phyloP scores from a whole-genome alignment of 106 monocot genomes.

The Platanthera zijinensis region DNA sequence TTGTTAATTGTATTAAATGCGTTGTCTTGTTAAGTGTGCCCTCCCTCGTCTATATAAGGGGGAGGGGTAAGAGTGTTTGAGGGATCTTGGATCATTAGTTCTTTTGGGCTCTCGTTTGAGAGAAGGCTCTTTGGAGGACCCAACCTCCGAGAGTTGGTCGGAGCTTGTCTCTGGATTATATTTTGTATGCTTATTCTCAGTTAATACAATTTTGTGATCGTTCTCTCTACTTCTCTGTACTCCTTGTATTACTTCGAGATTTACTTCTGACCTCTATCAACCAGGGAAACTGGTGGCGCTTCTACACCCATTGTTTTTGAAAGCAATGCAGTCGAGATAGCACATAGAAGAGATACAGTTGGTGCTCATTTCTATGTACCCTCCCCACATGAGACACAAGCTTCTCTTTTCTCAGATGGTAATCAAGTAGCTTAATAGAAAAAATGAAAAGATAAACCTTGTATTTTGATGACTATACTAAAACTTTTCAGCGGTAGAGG shows the following conservation, averaged over 20 bases:
- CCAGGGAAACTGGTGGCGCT: conserved; percentile 37
- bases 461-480: conserved; percentile 6
- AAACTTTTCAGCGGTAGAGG: conserved; percentile 34
- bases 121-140: too few relatives aligned
- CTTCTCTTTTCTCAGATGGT: conserved; percentile 52
- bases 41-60: too few relatives aligned
- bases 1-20: too few relatives aligned
- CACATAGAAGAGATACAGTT: conserved; percentile 11
- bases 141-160: too few relatives aligned
- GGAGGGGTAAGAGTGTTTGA: too few relatives aligned
- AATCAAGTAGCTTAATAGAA: background rate
- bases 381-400: conserved; percentile 19
- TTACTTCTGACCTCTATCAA: conserved; percentile 6
- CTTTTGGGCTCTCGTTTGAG: too few relatives aligned
- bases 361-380: conserved; percentile 24
- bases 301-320: conserved; percentile 16
- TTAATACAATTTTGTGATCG: too few relatives aligned
- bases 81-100: too few relatives aligned
- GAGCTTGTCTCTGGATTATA: too few relatives aligned
- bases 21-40: too few relatives aligned
- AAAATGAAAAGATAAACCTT: background rate
- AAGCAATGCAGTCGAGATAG: conserved; percentile 19
- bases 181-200: too few relatives aligned
- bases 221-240: too few relatives aligned
- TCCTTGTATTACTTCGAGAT: background rate